Evolutionary conservation across 805 yeast species (phyloP).

Genomic region (Wickerhamomyces chaumierensis): DNA sequence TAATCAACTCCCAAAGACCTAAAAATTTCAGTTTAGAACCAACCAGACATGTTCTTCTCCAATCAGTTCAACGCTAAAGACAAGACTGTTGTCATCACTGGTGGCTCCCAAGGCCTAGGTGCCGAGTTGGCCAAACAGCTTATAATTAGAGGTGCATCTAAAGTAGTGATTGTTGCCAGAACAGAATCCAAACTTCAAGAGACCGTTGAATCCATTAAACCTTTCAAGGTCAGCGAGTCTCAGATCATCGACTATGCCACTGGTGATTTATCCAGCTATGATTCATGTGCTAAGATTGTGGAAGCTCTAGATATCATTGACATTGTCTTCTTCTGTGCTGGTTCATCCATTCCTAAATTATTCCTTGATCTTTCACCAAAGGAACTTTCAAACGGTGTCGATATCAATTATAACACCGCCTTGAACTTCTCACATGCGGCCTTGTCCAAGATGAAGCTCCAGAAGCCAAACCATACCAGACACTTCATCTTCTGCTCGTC

Average conservation of each 20-base stretch:
- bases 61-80: slow-evolving; percentile 20
- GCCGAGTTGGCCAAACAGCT: slow-evolving; percentile 58
- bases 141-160: slow-evolving; percentile 44
- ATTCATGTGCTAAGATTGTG: slow-evolving; percentile 35
- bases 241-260: slow-evolving; percentile 26
- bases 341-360: slow-evolving; percentile 69
- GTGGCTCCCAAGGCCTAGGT: slow-evolving; percentile 94
- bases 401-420: slow-evolving; percentile 64
- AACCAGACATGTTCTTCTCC: slow-evolving; percentile 4
- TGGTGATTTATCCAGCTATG: slow-evolving; percentile 57
- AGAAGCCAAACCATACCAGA: slow-evolving; percentile 22
- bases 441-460: slow-evolving; percentile 27
- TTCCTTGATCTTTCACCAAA: slow-evolving; percentile 52
- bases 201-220: slow-evolving; percentile 35
- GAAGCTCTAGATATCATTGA: slow-evolving; percentile 43
- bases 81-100: slow-evolving; percentile 62
- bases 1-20: too few species aligned
- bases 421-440: slow-evolving; percentile 59
- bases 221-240: slow-evolving; percentile 16
- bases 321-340: slow-evolving; percentile 77
- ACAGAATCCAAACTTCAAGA: slow-evolving; percentile 45
- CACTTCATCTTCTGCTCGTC: slow-evolving; percentile 63
- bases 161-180: slow-evolving; percentile 69
- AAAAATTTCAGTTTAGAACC: too few species aligned
- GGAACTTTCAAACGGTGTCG: slow-evolving; percentile 52